Percentiles rank a stretch among this genome's conserved stretches.
Conservation (phyloP, 441 rosid species). For the Populus hybrid region DNA sequence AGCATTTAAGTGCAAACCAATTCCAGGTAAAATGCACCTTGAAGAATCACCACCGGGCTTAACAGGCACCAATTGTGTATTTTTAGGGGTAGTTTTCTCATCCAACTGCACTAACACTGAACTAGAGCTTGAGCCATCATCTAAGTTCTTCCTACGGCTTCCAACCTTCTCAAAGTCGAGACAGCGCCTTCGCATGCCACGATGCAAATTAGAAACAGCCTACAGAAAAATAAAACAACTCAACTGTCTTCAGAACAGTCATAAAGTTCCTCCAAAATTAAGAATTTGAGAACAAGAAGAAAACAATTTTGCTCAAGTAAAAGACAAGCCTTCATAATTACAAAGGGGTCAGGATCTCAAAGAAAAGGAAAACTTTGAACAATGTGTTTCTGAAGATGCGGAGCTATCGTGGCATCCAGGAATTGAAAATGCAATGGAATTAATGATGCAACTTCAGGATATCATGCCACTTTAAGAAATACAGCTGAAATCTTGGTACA, state of each 20-base stretch:
- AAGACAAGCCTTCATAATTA: not conserved
- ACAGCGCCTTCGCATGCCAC: constrained; percentile 93
- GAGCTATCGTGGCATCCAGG: not conserved
- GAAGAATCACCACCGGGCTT: constrained; percentile 46
- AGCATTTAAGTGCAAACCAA: constrained; percentile 94
- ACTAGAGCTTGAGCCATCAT: constrained; percentile 30
- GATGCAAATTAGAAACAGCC: constrained; percentile 60
- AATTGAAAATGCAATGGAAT: not conserved
- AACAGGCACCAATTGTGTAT: constrained; percentile 32
- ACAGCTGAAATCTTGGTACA: not conserved
- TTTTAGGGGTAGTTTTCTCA: constrained; percentile 26
- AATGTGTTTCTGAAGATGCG: not conserved
- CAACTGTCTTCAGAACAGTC: constrained; percentile 7
- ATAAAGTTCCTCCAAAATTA: constrained; percentile 5
- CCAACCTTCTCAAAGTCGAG: constrained; percentile 81
- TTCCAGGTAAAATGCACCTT: constrained; percentile 64
- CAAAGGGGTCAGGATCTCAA: not conserved
- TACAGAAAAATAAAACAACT: constrained; percentile 29
- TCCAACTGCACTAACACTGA: constrained; percentile 25
- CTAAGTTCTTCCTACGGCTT: constrained; percentile 46
- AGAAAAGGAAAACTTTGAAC: not conserved
- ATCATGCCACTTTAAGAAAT: not conserved
- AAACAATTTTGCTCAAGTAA: not conserved
- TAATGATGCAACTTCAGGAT: not conserved
- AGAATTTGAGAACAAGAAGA: not conserved